Evolutionary conservation across 2,329 filamentous ascomycete species (phyloP).

Genomic region (Remersonia thermophila): DNA sequence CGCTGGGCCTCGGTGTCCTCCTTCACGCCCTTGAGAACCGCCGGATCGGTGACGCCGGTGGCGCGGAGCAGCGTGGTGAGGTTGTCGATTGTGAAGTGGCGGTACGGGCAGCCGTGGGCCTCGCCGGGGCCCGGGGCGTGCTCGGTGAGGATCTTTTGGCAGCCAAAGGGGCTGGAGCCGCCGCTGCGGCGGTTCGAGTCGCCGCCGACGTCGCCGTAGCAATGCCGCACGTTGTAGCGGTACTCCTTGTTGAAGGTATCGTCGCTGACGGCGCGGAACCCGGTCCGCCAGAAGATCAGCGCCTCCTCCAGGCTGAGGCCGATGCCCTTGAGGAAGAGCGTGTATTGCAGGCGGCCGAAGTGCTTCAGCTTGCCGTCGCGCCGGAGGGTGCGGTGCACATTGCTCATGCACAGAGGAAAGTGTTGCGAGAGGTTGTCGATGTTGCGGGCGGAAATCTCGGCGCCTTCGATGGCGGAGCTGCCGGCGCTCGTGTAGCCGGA

Average conservation of each 20-base stretch:
- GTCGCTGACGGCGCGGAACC: constrained; percentile 78
- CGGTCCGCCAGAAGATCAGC: constrained; percentile 78
- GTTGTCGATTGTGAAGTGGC: constrained; percentile 85
- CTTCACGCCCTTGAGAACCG: constrained; percentile 66
- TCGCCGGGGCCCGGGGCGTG: constrained; percentile 78
- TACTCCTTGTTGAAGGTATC: constrained; percentile 97
- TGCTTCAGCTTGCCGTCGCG: constrained; percentile 89
- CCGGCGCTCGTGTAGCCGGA: constrained; percentile 57
- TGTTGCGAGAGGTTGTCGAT: constrained; percentile 69
- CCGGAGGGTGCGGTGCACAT: constrained; percentile 73
- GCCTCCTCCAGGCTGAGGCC: constrained; percentile 86
- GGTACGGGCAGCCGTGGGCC: constrained; percentile 89
- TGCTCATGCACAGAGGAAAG: constrained; percentile 90
- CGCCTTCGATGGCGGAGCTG: constrained; percentile 52
- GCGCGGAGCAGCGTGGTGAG: constrained; percentile 62
- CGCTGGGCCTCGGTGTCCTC: constrained; percentile 83
- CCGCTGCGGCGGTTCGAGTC: constrained; percentile 76
- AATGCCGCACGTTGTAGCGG: constrained; percentile 90
- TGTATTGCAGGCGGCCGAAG: constrained; percentile 85
- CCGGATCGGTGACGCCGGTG: constrained; percentile 67
- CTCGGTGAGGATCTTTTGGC: constrained; percentile 89
- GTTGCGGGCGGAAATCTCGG: constrained; percentile 63
- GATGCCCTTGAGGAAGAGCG: constrained; percentile 91
- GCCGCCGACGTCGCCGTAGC: constrained; percentile 88
- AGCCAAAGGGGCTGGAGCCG: constrained; percentile 84